Evolutionary conservation across 257 asterid species (phyloP).

Genomic region (Nyctanthes arbortristis): DNA sequence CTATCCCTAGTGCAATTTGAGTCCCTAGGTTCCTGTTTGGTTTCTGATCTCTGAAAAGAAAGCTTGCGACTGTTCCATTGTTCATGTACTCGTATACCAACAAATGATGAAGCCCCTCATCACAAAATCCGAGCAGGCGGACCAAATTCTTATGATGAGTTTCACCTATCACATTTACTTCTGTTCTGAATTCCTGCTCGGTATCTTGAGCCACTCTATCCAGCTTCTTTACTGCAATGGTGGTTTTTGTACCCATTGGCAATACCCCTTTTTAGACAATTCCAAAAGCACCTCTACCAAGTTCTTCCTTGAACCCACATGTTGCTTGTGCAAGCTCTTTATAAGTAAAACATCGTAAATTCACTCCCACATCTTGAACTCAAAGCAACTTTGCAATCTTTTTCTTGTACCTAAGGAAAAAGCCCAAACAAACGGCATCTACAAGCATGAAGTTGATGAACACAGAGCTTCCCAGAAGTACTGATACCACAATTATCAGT

Average conservation of each 20-base stretch:
- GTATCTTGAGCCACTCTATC: slow-evolving; percentile 20
- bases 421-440: neutral
- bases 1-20: slow-evolving; percentile 30
- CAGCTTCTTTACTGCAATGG: slow-evolving; percentile 38
- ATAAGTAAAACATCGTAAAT: slow-evolving; percentile 22
- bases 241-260: neutral
- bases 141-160: slow-evolving; percentile 49
- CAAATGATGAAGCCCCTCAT: slow-evolving; percentile 27
- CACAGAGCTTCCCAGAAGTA: slow-evolving; percentile 21
- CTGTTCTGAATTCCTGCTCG: slow-evolving; percentile 38
- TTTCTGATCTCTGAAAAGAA: slow-evolving; percentile 21
- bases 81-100: slow-evolving; percentile 42
- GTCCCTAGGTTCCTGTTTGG: slow-evolving; percentile 35
- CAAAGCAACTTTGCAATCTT: neutral
- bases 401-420: neutral
- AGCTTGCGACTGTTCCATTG: slow-evolving; percentile 34
- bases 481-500: slow-evolving; percentile 12
- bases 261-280: slow-evolving; percentile 30
- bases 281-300: slow-evolving; percentile 38
- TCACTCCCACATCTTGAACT: neutral
- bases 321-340: slow-evolving; percentile 34
- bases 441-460: slow-evolving; percentile 15
- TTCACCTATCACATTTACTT: slow-evolving; percentile 38
- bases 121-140: slow-evolving; percentile 33
- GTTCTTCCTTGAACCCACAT: slow-evolving; percentile 29